phyloP scores from a whole-genome alignment of 1,284 basidiomycete genomes.

The Ceratobasidium theobromae region DNA sequence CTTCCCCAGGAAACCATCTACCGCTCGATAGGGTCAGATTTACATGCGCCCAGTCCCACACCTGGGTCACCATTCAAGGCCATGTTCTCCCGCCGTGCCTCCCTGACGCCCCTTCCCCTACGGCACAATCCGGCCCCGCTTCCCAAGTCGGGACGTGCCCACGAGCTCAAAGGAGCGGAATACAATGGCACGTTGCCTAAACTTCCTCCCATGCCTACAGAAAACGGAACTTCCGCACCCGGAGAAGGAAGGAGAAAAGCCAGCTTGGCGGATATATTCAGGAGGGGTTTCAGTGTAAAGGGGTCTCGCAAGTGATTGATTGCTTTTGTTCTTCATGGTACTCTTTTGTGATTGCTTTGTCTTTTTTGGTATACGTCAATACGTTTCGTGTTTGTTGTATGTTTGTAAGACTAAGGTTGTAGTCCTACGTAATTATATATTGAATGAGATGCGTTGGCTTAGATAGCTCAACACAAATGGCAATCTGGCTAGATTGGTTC shows the following conservation, averaged over 20 bases:
- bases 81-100: conserved; percentile 25
- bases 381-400: background rate
- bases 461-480: background rate
- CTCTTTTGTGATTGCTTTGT: conserved; percentile 1
- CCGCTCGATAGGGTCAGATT: conserved; percentile 1
- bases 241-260: conserved; percentile 13
- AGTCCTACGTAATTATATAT: conserved; percentile 17
- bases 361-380: background rate
- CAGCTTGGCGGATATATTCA: conserved; percentile 27
- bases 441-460: background rate
- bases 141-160: background rate
- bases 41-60: background rate
- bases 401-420: conserved; percentile 20
- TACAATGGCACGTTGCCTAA: conserved; percentile 14
- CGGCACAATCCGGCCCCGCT: conserved; percentile 18
- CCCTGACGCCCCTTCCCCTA: conserved; percentile 20
- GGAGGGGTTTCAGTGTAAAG: conserved; percentile 3
- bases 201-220: conserved; percentile 28
- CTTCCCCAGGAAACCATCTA: conserved; percentile 29
- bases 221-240: conserved; percentile 9
- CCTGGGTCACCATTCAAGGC: conserved; percentile 20
- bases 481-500: too few relatives aligned
- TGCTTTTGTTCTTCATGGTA: conserved; percentile 5
- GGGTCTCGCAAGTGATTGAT: conserved; percentile 20
- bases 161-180: conserved; percentile 22